phyloP scores from a whole-genome alignment of 2,329 filamentous ascomycete genomes.

The Sclerotinia trifoliorum region DNA sequence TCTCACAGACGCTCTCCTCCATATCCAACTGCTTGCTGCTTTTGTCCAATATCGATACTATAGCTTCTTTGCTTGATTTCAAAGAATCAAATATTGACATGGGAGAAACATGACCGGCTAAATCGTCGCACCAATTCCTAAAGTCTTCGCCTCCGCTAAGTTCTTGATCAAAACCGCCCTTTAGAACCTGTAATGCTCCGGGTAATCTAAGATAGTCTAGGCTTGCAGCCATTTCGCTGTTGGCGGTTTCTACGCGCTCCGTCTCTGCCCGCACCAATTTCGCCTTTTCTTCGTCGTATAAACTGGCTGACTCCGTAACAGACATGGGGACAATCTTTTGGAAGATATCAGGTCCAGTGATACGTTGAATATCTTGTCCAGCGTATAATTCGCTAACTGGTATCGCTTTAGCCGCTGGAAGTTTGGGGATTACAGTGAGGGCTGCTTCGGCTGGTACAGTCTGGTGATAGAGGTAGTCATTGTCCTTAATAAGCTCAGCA shows the following conservation, averaged over 20 bases:
- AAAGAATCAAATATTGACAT: constrained; percentile 75
- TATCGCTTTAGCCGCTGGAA: constrained; percentile 94
- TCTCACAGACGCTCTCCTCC: constrained; percentile 97
- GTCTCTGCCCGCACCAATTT: constrained; percentile 92
- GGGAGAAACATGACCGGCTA: constrained; percentile 82
- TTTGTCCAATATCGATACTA: constrained; percentile 70
- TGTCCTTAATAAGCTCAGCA: constrained; percentile 77
- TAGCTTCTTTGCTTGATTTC: constrained; percentile 72
- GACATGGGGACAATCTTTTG: constrained; percentile 94
- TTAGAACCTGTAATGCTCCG: constrained; percentile 83
- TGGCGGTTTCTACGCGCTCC: constrained; percentile 87
- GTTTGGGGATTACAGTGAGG: constrained; percentile 77
- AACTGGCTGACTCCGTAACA: constrained; percentile 91
- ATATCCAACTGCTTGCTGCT: constrained; percentile 88
- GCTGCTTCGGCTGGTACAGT: constrained; percentile 82
- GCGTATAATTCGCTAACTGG: constrained; percentile 96
- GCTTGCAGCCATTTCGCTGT: constrained; percentile 93
- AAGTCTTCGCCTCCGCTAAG: constrained; percentile 88
- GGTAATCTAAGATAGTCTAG: constrained; percentile 91
- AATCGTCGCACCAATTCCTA: constrained; percentile 87
- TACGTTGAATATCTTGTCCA: constrained; percentile 93
- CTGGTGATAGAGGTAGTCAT: constrained; percentile 98
- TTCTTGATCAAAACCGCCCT: constrained; percentile 89
- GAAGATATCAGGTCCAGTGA: constrained; percentile 96
- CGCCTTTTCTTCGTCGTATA: constrained; percentile 98